phyloP scores from a whole-genome alignment of 306 rosid species.

The Chamaecrista fasciculata region DNA sequence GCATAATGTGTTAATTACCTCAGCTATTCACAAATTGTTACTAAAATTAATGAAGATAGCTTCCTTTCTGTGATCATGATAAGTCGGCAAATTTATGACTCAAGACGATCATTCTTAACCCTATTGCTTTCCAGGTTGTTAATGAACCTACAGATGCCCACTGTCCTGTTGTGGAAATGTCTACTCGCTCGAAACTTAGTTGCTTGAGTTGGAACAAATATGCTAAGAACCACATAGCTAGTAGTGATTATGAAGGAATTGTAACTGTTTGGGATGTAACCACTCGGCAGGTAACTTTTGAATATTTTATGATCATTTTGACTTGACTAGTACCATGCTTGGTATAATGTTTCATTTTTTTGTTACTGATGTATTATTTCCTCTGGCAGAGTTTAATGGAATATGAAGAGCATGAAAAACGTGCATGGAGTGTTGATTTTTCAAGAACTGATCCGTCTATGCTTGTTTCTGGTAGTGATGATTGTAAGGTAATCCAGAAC shows the following conservation, averaged over 20 bases:
- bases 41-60: background rate
- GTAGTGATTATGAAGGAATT: conserved; percentile 97
- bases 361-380: conserved; percentile 15
- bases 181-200: conserved; percentile 95
- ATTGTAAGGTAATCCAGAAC: conserved; percentile 71
- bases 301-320: conserved; percentile 22
- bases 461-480: conserved; percentile 99
- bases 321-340: conserved; percentile 14
- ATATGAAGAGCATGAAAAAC: conserved; percentile 97
- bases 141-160: conserved; percentile 86
- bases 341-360: conserved; percentile 4
- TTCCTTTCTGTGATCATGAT: conserved; percentile 13
- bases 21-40: background rate
- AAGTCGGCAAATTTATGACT: background rate
- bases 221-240: conserved; percentile 89
- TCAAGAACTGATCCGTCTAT: conserved; percentile 89
- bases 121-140: conserved; percentile 65
- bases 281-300: conserved; percentile 74
- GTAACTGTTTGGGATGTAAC: conserved; percentile 96
- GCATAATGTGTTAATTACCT: background rate
- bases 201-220: conserved; percentile 98
- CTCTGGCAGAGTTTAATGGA: conserved; percentile 85
- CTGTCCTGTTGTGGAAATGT: conserved; percentile 93
- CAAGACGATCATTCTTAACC: conserved; percentile 17
- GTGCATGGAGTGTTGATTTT: conserved; percentile 99